phyloP scores from a whole-genome alignment of 371 early-diverging fungal species.

The Lichtheimia ornata region DNA sequence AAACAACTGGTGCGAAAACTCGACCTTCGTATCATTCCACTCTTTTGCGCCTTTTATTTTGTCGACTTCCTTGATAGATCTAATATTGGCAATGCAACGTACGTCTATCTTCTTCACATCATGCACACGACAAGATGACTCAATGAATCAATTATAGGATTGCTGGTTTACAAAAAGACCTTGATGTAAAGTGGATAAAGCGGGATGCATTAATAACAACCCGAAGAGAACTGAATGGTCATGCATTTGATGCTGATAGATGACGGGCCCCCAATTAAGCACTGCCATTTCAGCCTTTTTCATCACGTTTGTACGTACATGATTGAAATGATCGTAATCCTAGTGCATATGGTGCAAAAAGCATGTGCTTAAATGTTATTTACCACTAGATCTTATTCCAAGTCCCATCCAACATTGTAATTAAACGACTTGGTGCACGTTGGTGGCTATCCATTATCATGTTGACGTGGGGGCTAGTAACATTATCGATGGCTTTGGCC shows the following conservation, averaged over 20 bases:
- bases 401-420: constrained; percentile 43
- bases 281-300: constrained; percentile 37
- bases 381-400: constrained; percentile 39
- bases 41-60: constrained; percentile 47
- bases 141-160: constrained; percentile 7
- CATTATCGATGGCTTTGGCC: constrained; percentile 23
- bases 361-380: neutral
- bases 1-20: constrained; percentile 30
- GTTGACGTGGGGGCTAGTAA: constrained; percentile 39
- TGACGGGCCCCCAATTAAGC: constrained; percentile 24
- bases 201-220: neutral
- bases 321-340: neutral
- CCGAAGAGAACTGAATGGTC: neutral
- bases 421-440: constrained; percentile 34
- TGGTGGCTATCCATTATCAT: constrained; percentile 47
- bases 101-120: neutral
- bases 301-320: constrained; percentile 35
- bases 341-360: neutral
- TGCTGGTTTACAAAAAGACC: constrained; percentile 23
- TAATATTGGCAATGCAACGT: constrained; percentile 27
- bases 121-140: constrained; percentile 8
- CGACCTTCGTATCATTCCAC: constrained; percentile 41
- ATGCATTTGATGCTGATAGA: constrained; percentile 14
- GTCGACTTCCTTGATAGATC: constrained; percentile 29
- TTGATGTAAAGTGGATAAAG: constrained; percentile 7